Conservation (phyloP, 2,329 filamentous ascomycete species). For the Ophioceras dolichostomum region DNA sequence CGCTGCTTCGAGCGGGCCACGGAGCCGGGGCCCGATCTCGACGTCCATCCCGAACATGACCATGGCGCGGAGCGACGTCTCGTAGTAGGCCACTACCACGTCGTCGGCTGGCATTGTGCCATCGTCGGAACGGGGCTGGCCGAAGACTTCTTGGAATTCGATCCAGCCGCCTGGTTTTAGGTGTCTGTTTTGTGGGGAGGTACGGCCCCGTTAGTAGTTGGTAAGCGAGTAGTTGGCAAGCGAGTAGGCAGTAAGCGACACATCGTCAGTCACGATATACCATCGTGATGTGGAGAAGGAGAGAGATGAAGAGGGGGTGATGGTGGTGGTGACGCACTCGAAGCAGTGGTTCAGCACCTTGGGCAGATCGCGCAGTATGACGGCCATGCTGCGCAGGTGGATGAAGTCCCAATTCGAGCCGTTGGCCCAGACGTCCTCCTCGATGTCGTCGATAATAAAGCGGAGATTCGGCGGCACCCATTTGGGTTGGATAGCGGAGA, state of each 20-base stretch:
- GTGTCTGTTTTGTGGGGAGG: too few relatives aligned
- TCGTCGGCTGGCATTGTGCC: conserved; percentile 26
- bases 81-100: conserved; percentile 18
- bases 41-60: conserved; percentile 21
- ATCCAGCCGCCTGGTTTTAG: conserved; percentile 33
- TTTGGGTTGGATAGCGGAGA: conserved; percentile 24
- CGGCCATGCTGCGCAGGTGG: conserved; percentile 34
- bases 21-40: conserved; percentile 17
- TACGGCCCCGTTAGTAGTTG: too few relatives aligned
- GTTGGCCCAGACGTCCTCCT: conserved; percentile 41
- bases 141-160: conserved; percentile 33
- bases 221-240: too few relatives aligned
- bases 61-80: conserved; percentile 12
- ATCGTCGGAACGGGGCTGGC: conserved; percentile 26
- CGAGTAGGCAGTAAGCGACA: too few relatives aligned
- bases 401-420: conserved; percentile 43
- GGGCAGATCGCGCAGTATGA: conserved; percentile 14
- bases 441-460: conserved; percentile 43
- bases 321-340: conserved; percentile 3
- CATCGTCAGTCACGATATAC: not conserved
- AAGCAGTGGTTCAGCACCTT: conserved; percentile 11
- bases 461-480: conserved; percentile 42
- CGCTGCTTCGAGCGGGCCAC: conserved; percentile 18
- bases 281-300: too few relatives aligned
- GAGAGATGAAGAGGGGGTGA: too few relatives aligned